phyloP scores from a whole-genome alignment of 2,329 filamentous ascomycete genomes.

The Cercospora berteroae region DNA sequence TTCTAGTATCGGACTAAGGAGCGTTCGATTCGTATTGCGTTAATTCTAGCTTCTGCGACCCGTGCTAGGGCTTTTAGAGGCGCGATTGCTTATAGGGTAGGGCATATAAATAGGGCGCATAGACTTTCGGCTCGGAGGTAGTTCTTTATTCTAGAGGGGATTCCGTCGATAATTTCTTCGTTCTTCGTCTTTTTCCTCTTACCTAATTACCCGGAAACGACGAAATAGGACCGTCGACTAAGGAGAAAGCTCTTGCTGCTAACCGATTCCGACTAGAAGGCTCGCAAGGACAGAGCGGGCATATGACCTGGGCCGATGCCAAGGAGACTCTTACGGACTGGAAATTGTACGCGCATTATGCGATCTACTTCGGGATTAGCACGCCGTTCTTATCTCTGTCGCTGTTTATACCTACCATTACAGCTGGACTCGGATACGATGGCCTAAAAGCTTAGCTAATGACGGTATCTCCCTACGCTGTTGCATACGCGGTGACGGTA shows the following conservation, averaged over 20 bases:
- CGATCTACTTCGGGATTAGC: conserved; percentile 52
- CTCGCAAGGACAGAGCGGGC: conserved; percentile 41
- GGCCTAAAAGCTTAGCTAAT: conserved; percentile 47
- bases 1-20: conserved; percentile 38
- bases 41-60: conserved; percentile 36
- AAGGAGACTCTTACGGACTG: conserved; percentile 51
- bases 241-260: conserved; percentile 46
- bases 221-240: conserved; percentile 42
- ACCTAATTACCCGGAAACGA: conserved; percentile 53
- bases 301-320: conserved; percentile 51
- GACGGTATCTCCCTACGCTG: conserved; percentile 37
- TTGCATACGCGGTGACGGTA: conserved; percentile 48
- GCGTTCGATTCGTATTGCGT: conserved; percentile 32
- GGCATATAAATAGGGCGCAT: conserved; percentile 55
- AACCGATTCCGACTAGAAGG: conserved; percentile 46
- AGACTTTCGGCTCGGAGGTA: conserved; percentile 64
- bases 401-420: conserved; percentile 47
- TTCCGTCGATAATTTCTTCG: conserved; percentile 51
- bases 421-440: conserved; percentile 61
- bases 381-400: conserved; percentile 32
- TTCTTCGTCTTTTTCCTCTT: conserved; percentile 55
- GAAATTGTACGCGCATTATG: conserved; percentile 54
- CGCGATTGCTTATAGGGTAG: conserved; percentile 47
- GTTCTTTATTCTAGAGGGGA: conserved; percentile 68
- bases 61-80: conserved; percentile 39